A percentile compares a stretch with the other conserved stretches of the same genome.
phyloP scores from a whole-genome alignment of 2,329 filamentous ascomycete species.

The Lecanicillium sp. region DNA sequence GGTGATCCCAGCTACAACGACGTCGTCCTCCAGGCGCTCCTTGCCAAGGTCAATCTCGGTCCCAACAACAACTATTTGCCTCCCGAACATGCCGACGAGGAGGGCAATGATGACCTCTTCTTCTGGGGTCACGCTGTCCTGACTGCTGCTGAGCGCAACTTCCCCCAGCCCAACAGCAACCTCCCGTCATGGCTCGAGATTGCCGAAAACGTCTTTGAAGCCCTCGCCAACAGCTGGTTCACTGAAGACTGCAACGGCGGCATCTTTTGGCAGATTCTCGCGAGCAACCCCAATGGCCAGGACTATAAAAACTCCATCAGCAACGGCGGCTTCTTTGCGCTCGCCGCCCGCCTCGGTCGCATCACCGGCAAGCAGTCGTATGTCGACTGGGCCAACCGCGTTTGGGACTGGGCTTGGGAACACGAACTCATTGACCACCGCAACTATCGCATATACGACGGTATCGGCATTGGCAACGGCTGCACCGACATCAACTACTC shows the following conservation, averaged over 20 bases:
- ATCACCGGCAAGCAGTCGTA: constrained; percentile 62
- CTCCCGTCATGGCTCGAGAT: constrained; percentile 54
- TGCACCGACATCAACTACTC: constrained; percentile 45
- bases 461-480: constrained; percentile 45
- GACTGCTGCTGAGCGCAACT: constrained; percentile 54
- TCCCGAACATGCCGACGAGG: constrained; percentile 43
- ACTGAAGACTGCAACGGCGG: constrained; percentile 57
- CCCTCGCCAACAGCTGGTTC: constrained; percentile 62
- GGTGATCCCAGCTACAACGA: constrained; percentile 55
- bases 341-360: constrained; percentile 67
- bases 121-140: constrained; percentile 62
- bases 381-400: constrained; percentile 55
- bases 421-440: constrained; percentile 49
- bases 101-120: constrained; percentile 62
- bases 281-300: constrained; percentile 60
- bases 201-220: constrained; percentile 60
- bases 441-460: constrained; percentile 52
- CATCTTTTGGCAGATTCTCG: constrained; percentile 69
- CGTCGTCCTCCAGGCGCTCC: constrained; percentile 49
- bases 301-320: constrained; percentile 68
- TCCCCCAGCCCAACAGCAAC: constrained; percentile 42
- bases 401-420: constrained; percentile 57
- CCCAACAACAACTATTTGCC: constrained; percentile 53
- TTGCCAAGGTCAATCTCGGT: constrained; percentile 48
- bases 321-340: constrained; percentile 77